phyloP scores from a whole-genome alignment of 2,329 filamentous ascomycete genomes.

The Cephalotrichum gorgonifer region DNA sequence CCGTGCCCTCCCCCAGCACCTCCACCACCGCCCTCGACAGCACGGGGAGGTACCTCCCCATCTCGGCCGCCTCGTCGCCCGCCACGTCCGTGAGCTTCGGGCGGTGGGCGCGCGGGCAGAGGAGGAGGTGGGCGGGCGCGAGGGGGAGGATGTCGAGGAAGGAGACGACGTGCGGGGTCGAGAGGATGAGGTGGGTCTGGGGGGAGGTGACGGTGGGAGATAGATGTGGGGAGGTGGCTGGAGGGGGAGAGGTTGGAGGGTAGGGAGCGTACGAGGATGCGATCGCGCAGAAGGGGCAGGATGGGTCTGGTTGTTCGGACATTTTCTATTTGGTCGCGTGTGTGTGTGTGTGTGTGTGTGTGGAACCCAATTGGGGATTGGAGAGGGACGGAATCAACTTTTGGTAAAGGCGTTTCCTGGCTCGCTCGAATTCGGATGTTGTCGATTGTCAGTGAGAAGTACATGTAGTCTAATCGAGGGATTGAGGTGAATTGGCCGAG shows the following conservation, averaged over 20 bases:
- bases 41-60: constrained; percentile 59
- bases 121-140: constrained; percentile 69
- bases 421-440: background rate
- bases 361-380: background rate
- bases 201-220: constrained; percentile 24
- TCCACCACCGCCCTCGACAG: constrained; percentile 61
- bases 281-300: constrained; percentile 56
- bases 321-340: constrained; percentile 20
- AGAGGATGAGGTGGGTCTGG: constrained; percentile 58
- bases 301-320: constrained; percentile 15
- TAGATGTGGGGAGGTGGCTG: constrained; percentile 21
- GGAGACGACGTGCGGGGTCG: constrained; percentile 66
- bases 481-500: background rate
- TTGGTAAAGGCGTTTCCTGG: no score
- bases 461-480: no score
- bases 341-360: background rate
- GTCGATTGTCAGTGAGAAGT: no score
- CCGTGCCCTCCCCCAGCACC: constrained; percentile 54
- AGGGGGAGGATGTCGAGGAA: constrained; percentile 93
- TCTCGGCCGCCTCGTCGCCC: constrained; percentile 50
- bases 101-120: constrained; percentile 68
- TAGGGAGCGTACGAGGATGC: constrained; percentile 36
- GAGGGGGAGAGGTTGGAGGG: constrained; percentile 30
- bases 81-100: constrained; percentile 66
- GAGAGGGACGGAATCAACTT: no score